A percentile compares a stretch with the other conserved stretches of the same genome.
Conservation (phyloP, 345 rosid genomes). For the Erysimum cheiranthoides region DNA sequence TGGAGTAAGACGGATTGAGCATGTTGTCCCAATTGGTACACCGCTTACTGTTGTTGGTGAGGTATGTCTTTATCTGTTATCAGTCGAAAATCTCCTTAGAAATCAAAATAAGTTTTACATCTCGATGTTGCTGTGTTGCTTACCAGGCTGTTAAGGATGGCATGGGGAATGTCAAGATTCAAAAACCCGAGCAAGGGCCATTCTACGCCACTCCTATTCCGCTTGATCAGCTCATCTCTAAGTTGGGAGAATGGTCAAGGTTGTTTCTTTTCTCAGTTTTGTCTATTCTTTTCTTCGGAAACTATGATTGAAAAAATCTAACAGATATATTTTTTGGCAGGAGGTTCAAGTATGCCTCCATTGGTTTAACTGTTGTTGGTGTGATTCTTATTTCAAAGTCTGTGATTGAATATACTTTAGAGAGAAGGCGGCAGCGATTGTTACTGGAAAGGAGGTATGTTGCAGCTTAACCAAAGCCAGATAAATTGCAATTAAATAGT, state of each 20-base stretch:
- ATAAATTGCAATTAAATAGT: background rate
- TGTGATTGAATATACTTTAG: slow-evolving; percentile 50
- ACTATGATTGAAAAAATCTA: background rate
- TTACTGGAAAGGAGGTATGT: slow-evolving; percentile 65
- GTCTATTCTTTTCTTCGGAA: slow-evolving; percentile 1
- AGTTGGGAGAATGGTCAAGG: slow-evolving; percentile 90
- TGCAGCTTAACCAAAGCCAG: background rate
- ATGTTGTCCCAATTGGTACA: slow-evolving; percentile 66
- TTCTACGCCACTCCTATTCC: slow-evolving; percentile 68
- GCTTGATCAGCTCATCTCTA: slow-evolving; percentile 49
- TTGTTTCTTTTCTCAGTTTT: slow-evolving; percentile 25
- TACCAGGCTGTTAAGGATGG: slow-evolving; percentile 63
- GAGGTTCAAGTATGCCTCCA: slow-evolving; percentile 73
- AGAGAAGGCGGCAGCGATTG: slow-evolving; percentile 55
- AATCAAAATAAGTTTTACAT: background rate
- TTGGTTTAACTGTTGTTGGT: slow-evolving; percentile 74
- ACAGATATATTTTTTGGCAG: background rate
- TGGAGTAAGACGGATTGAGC: slow-evolving; percentile 81
- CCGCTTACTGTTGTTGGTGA: slow-evolving; percentile 61
- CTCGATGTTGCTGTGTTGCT: slow-evolving; percentile 33
- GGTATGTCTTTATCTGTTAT: slow-evolving; percentile 50
- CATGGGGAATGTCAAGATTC: slow-evolving; percentile 61
- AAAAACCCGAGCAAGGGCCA: slow-evolving; percentile 46
- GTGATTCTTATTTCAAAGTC: slow-evolving; percentile 66
- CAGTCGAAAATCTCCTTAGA: background rate